Conservation (phyloP, 2,329 filamentous ascomycete genomes). For the Penicillium fuscoglaucum region DNA sequence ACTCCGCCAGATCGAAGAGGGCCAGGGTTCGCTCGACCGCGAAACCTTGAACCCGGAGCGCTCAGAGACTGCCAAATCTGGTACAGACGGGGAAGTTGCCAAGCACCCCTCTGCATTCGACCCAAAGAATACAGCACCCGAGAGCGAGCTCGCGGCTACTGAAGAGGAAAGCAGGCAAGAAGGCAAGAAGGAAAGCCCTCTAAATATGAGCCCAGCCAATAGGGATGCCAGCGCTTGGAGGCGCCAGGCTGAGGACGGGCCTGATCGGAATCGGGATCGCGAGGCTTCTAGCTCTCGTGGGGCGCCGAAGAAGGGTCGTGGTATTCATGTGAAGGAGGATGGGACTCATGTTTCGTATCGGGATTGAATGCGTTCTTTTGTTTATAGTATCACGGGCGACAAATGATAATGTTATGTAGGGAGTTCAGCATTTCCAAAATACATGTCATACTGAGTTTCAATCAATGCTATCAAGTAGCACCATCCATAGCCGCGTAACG, state of each 20-base stretch:
- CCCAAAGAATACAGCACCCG: conserved; percentile 65
- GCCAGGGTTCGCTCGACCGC: conserved; percentile 45
- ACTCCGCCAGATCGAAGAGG: conserved; percentile 11
- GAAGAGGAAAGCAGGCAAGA: conserved; percentile 42
- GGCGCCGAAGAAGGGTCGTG: conserved; percentile 37
- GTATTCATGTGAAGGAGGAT: conserved; percentile 29
- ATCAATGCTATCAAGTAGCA: not conserved
- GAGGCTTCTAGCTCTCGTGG: conserved; percentile 41
- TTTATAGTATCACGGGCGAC: not conserved
- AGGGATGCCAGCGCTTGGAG: conserved; percentile 56
- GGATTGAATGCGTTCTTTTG: conserved; percentile 3
- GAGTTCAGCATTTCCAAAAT: not conserved
- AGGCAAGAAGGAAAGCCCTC: conserved; percentile 49
- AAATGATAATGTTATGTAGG: conserved; percentile 1
- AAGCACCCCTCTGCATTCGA: conserved; percentile 67
- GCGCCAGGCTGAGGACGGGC: conserved; percentile 45
- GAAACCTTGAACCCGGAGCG: conserved; percentile 64
- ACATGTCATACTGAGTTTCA: not conserved
- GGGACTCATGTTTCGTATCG: conserved; percentile 26
- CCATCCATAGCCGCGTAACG: not conserved
- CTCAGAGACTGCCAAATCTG: conserved; percentile 68
- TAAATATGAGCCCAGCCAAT: conserved; percentile 64
- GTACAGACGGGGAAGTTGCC: conserved; percentile 61
- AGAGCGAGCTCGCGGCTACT: conserved; percentile 49
- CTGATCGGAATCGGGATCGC: conserved; percentile 42